Evolutionary conservation across 768 basidiomycete species (phyloP), one percentile per base, ranked within the genome.

Genomic region (Psilocybe cyanescens): DNA sequence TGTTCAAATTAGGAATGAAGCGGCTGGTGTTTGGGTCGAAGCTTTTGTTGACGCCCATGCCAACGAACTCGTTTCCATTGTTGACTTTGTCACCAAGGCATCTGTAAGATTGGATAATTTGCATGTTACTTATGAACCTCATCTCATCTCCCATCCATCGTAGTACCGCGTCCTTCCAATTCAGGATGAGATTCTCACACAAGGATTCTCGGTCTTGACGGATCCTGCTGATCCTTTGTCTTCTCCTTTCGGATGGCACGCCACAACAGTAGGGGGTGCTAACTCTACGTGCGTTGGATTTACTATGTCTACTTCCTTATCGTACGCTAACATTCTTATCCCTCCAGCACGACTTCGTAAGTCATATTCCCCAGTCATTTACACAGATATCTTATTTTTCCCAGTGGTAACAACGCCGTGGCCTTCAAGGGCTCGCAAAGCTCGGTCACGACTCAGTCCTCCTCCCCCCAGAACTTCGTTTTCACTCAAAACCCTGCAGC

Each of bases 1-100:
- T 31, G 63, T 78, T 7, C 78, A 80, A 48, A 73, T 80, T 28
- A 70, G 71, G 48, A 76, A 78, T 54, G 68, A 73, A 17, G 59
- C 63, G 2, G 67, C 71, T 3, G 71, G 81, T 47, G 77, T 80
- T 8, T 88, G 84, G 83, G 80, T 79, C 67, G 84, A 88, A 69
- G 86, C 84, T 0, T 86, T 85, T 61, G 79, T 88, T 47, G 86
- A 87, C 63, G 86, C 83, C 8, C 81, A 83, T 62, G 74, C 79
- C 16, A 82, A 81, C 14, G 81, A 82, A 35, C 68, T 87, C 31
- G 70, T 84, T 17, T 76, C 79, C 16, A 75, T 86, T 31, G 81
- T 80, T 30, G 84, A 88, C 67, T 87, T 86, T 70, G 83, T 81
- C 24, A 68, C 78, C n/a, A 72, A 78, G 37, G 78, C 79, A 4